Evolutionary conservation across 2,329 filamentous ascomycete genomes (phyloP).

Genomic region (Botrytis fragariae): DNA sequence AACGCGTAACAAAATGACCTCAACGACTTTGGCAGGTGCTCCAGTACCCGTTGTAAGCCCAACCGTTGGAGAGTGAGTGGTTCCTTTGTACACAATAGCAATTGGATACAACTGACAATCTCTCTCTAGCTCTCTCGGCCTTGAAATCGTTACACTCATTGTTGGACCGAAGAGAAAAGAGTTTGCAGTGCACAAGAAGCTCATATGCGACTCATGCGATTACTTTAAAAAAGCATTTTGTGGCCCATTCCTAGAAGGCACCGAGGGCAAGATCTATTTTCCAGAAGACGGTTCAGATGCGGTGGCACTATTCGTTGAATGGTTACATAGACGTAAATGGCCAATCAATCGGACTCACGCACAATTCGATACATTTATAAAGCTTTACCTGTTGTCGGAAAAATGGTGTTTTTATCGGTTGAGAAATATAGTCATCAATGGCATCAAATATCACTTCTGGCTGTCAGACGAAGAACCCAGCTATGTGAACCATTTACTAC

Average conservation of each 20-base stretch:
- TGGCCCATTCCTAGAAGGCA: not conserved
- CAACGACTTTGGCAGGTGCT: not conserved
- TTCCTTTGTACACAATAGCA: not conserved
- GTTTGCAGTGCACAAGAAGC: slow-evolving; percentile 1
- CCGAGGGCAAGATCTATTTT: not conserved
- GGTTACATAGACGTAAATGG: slow-evolving; percentile 6
- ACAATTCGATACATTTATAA: not conserved
- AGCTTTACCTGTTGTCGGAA: slow-evolving; percentile 21
- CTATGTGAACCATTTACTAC: not conserved
- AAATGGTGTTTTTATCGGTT: slow-evolving; percentile 13
- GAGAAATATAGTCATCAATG: slow-evolving; percentile 17
- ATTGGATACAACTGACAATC: not conserved
- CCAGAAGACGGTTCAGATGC: not conserved
- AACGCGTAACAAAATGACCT: not conserved
- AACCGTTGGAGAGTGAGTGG: not conserved
- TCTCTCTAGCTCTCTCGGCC: not conserved
- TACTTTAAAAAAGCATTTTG: not conserved
- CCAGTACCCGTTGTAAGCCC: not conserved
- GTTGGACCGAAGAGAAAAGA: not conserved
- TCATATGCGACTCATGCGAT: not conserved
- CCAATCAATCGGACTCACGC: not conserved
- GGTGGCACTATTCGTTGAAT: slow-evolving; percentile 14
- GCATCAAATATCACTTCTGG: not conserved
- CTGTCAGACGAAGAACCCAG: not conserved
- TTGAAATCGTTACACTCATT: not conserved